Base-by-base conservation (phyloP, 163 green algal genomes). In the Scenedesmus sp. region DNA sequence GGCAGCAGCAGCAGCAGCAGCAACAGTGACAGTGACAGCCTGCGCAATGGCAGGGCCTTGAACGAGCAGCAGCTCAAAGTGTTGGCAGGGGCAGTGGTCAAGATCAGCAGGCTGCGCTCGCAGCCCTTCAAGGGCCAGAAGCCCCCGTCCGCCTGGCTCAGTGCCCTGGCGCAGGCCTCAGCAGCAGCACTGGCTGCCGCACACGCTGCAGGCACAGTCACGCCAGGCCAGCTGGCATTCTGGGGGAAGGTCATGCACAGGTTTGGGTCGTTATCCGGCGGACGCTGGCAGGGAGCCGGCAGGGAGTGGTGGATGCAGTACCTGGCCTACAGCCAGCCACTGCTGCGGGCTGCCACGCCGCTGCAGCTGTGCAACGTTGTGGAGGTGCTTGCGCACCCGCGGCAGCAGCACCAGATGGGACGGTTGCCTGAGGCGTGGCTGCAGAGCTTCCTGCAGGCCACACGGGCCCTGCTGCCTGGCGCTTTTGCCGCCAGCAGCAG, bases 321-420 rank as follows among this genome's bases (percentile, higher is more conserved):
- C 16, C 15, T 78, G 22, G 76, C 70, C 18, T 42, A 24, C 46
- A 85, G 49, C 43, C 44, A 90, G 72, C 85, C 43, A 16, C 12
- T 78, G n/a, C 70, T 90, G 46, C 53, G 13, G 22, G 49, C 5
- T 15, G 70, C 72, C 15, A 30, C 33, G 3, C 70, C 85, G 12
- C 35, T 42, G 85, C 44, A 90, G 30, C 70, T 90, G 43, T 49
- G n/a, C 20, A 76, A 42, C 78, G 70, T 91, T 10, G 26, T 85
- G 12, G 5, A 51, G 22, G 42, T 42, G 33, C 51, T 87, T 24
- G 40, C 16, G n/a, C 40, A 24, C 40, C 49, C 79, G 51, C 46
- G 70, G 78, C 73, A 83, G 86, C 53, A 86, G 51, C 46, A 51
- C 35, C 73, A 73, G 86, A 24, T 81, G 12, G 51, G 49, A 35